Evolutionary conservation across 1,139 yeast genomes (phyloP).

Genomic region (Yamadazyma sp.): DNA sequence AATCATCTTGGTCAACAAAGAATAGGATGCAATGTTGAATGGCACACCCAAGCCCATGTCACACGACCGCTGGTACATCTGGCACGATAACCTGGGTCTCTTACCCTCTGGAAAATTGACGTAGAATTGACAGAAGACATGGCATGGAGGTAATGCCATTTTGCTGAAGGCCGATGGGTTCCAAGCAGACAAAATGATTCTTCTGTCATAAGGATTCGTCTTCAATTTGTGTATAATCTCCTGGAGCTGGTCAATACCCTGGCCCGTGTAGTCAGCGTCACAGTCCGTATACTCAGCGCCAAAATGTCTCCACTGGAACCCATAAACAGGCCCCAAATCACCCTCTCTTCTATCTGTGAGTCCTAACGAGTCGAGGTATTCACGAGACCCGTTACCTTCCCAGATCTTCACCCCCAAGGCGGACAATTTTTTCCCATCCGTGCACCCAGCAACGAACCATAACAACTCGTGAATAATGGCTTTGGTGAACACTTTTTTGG

Average conservation of each 20-base stretch:
- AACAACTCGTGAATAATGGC: conserved; percentile 86
- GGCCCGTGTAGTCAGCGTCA: conserved; percentile 79
- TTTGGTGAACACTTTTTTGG: conserved; percentile 86
- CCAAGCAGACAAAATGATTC: conserved; percentile 97
- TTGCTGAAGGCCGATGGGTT: conserved; percentile 90
- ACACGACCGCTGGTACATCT: conserved; percentile 94
- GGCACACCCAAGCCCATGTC: conserved; percentile 99
- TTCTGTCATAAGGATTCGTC: conserved; percentile 87
- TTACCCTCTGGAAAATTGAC: conserved; percentile 68
- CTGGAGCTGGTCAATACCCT: conserved; percentile 88
- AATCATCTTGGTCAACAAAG: conserved; percentile 87
- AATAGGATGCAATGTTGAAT: conserved; percentile 94
- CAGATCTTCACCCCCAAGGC: conserved; percentile 91
- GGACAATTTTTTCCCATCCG: conserved; percentile 77
- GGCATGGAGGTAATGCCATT: conserved; percentile 99
- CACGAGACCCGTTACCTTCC: conserved; percentile 99
- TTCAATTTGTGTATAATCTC: conserved; percentile 78
- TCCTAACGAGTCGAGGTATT: conserved; percentile 82
- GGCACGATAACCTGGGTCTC: conserved; percentile 76
- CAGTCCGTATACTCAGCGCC: conserved; percentile 90
- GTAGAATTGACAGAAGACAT: conserved; percentile 92
- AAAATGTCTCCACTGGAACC: conserved; percentile 99
- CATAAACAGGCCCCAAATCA: conserved; percentile 97
- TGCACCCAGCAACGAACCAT: conserved; percentile 90
- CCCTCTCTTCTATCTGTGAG: conserved; percentile 81